Conservation (phyloP, 1,284 basidiomycete species). For the Cryptococcus sp. region DNA sequence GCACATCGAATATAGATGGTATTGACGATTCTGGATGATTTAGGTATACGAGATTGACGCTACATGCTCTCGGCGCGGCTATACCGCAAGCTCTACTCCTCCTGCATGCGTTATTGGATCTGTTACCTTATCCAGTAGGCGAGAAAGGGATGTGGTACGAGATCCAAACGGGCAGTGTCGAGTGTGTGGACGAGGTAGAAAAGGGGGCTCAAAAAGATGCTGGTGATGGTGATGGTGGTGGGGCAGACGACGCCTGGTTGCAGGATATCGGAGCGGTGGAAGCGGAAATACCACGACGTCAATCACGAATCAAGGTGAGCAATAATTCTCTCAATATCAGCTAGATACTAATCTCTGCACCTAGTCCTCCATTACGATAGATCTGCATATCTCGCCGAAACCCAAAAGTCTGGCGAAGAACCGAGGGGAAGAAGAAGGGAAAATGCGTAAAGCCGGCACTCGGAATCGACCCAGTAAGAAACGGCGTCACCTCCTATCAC, state of each 20-base stretch:
- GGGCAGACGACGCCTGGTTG: constrained; percentile 8
- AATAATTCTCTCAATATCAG: no score
- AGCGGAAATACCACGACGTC: constrained; percentile 14
- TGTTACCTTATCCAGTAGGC: constrained; percentile 65
- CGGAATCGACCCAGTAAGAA: constrained; percentile 23
- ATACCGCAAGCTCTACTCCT: constrained; percentile 78
- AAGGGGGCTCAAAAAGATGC: constrained; percentile 5
- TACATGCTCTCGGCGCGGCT: constrained; percentile 82
- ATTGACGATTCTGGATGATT: background rate
- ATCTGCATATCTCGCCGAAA: constrained; percentile 24
- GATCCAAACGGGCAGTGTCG: constrained; percentile 70
- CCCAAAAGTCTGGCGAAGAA: background rate
- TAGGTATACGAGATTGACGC: constrained; percentile 72
- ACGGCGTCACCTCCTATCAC: constrained; percentile 3
- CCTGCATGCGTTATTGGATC: constrained; percentile 68
- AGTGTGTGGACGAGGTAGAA: constrained; percentile 74
- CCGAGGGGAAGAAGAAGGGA: constrained; percentile 2
- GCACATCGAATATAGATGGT: background rate
- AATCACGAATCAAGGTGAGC: constrained; percentile 17
- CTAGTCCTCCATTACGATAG: constrained; percentile 24
- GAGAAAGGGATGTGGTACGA: constrained; percentile 66
- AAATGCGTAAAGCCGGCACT: background rate
- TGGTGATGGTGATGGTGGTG: background rate
- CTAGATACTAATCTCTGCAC: no score
- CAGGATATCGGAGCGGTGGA: constrained; percentile 21